phyloP scores from a whole-genome alignment of 2,329 filamentous ascomycete genomes.

The Pezicula neosporulosa region DNA sequence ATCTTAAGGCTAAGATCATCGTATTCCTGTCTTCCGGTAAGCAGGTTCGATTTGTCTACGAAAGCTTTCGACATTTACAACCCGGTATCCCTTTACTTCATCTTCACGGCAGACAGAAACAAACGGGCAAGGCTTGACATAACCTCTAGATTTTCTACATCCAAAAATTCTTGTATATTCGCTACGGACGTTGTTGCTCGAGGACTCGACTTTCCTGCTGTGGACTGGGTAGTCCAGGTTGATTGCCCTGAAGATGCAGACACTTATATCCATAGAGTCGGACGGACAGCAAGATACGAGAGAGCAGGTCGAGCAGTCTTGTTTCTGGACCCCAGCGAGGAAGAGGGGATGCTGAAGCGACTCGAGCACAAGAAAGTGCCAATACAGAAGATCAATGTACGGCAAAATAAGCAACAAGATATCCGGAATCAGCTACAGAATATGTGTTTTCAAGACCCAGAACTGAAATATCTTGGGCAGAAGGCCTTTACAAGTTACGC shows the following conservation, averaged over 20 bases:
- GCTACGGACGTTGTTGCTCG: slow-evolving; percentile 93
- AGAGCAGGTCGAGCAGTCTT: slow-evolving; percentile 83
- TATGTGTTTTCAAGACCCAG: slow-evolving; percentile 92
- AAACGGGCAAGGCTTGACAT: slow-evolving; percentile 82
- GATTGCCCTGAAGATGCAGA: slow-evolving; percentile 96
- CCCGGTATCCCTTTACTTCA: slow-evolving; percentile 92
- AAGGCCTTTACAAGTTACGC: slow-evolving; percentile 94
- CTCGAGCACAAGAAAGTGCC: slow-evolving; percentile 88
- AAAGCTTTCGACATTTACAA: slow-evolving; percentile 87
- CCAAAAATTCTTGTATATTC: slow-evolving; percentile 85
- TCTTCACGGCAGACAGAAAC: slow-evolving; percentile 91
- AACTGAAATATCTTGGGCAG: slow-evolving; percentile 91
- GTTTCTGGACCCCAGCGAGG: slow-evolving; percentile 90
- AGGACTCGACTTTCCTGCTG: slow-evolving; percentile 91
- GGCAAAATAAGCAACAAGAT: slow-evolving; percentile 82
- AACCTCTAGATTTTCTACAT: slow-evolving; percentile 74
- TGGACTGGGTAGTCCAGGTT: slow-evolving; percentile 99
- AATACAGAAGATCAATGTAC: slow-evolving; percentile 80
- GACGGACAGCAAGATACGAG: slow-evolving; percentile 90
- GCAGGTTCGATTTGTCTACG: slow-evolving; percentile 93
- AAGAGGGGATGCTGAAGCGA: slow-evolving; percentile 82
- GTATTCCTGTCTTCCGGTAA: slow-evolving; percentile 96
- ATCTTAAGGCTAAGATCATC: slow-evolving; percentile 90
- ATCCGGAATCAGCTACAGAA: slow-evolving; percentile 85
- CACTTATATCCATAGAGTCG: slow-evolving; percentile 96